Base-by-base conservation (phyloP, 75 land plant species). In the Sequoia sempervirens region DNA sequence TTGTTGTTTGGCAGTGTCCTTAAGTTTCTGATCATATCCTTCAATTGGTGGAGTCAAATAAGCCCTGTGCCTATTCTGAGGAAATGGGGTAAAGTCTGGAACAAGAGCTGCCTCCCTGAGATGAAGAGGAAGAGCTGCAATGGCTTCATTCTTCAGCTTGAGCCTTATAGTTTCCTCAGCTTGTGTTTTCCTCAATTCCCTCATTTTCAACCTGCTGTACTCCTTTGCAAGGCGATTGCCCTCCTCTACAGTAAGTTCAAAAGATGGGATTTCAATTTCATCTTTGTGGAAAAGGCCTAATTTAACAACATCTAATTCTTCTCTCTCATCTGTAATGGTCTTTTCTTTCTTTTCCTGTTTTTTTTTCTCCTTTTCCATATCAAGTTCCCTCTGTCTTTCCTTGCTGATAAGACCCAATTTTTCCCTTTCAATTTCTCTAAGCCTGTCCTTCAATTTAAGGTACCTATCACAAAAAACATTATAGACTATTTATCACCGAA, bases 21-120 rank as follows among this genome's bases (percentile, higher is more conserved):
- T 86, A 28, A 91, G 30, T 86, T 89, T 94, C 45, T 93, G 94
- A 3, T 83, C 43, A 68, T 93, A 94, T 12, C 95, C 98, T 81
- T 92, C 94, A 84, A 94, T 93, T 3, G 98, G 98, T 2, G 98
- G 98, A 3, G 96, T 91, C 64, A 96, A 81, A 50, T 91, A 88
- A 18, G 93, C 92, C 88, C 94, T 90, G 64, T 84, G 90, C 83
- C 93, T 72, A 41, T 87, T 90, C 1, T 76, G 79, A 2, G 98
- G 98, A 74, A 92, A 92, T 1, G 93, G 96, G 1, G 96, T 89
- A 50, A 91, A 56, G 84, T 96, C 96, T 2, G 94, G 96, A 7
- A 93, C 90, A 87, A 92, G 79, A 38, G 98, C 98, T 3, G 90
- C 91, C 30, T 76, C 91, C 76, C 88, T 86, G 54, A 97, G 87